Base-by-base conservation (phyloP, 768 basidiomycete species). In the Leccinum barrowsii region DNA sequence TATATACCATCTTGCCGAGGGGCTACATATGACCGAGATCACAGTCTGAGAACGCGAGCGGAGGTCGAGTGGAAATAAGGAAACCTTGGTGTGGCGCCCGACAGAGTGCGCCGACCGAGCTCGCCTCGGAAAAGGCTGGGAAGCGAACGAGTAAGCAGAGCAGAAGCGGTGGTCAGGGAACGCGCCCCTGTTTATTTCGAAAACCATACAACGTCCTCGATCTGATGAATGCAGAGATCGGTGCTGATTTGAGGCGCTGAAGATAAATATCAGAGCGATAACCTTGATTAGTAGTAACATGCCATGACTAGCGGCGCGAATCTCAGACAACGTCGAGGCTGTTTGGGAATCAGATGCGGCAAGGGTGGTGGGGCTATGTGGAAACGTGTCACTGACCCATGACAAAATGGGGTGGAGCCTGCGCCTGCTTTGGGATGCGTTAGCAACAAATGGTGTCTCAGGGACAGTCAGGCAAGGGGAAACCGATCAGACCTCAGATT, bases 121-220 rank as follows among this genome's bases (percentile, higher is more conserved):
- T 75, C 32, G 83, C 80, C 85, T 85, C 54, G 85, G 74, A 44
- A 73, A 82, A 89, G 1, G 83, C 84, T 26, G 87, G 73, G 22
- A 71, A 73, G 64, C 85, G 85, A 70, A 87, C 84, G 5, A 70
- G 57, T 1, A 80, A 81, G 68, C 84, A 86, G 19, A 85, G 59
- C 12, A 81, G 69, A 42, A 86, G 72, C 5, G 84, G 74, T n/a
- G 34, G 59, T 54, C 57, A 59, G 28, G 73, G 73, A 19, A 73
- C 72, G 48, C 74, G 74, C 59, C 71, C 58, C 5, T 67, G 60
- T 58, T 75, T 71, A 30, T 40, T n/a, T 42, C 40, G 42, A 44
- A 11, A 69, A 30, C 76, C 77, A 62, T 81, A 81, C 15, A 82
- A 71, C 8, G 77, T 78, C 56, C 82, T 76, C 40, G 78, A 78